Percentiles rank a stretch among this genome's conserved stretches.
phyloP scores from a whole-genome alignment of 129 eudicot genomes.

The Artemisia annua region DNA sequence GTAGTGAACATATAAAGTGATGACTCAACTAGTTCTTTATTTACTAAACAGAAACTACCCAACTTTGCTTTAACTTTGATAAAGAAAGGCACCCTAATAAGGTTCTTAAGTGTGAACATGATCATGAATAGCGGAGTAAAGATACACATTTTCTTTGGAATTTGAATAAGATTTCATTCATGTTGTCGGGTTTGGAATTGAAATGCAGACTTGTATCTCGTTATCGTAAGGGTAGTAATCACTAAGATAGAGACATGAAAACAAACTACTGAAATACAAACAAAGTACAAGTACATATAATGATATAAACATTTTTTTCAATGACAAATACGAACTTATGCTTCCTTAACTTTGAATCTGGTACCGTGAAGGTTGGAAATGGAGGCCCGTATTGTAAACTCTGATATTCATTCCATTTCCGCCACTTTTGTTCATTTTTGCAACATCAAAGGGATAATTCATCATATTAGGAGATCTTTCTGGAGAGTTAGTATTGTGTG shows the following conservation, averaged over 20 bases:
- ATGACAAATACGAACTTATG: slow-evolving; percentile 19
- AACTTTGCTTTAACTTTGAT: slow-evolving; percentile 43
- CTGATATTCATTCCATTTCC: slow-evolving; percentile 37
- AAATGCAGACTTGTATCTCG: slow-evolving; percentile 20
- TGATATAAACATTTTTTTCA: slow-evolving; percentile 21
- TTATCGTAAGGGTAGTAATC: slow-evolving; percentile 28
- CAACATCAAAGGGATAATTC: slow-evolving; percentile 20
- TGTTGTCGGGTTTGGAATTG: slow-evolving; percentile 24
- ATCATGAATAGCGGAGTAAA: slow-evolving; percentile 20
- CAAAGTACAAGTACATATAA: slow-evolving; percentile 27
- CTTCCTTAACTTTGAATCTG: slow-evolving; percentile 36
- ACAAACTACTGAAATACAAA: slow-evolving; percentile 19
- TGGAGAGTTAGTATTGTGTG: slow-evolving; percentile 21
- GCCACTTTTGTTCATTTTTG: slow-evolving; percentile 37
- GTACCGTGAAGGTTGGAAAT: slow-evolving; percentile 43
- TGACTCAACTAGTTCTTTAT: slow-evolving; percentile 29
- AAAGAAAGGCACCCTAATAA: slow-evolving; percentile 25
- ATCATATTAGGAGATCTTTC: slow-evolving; percentile 22
- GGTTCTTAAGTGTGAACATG: slow-evolving; percentile 30
- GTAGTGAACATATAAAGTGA: slow-evolving; percentile 23
- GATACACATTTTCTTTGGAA: slow-evolving; percentile 9
- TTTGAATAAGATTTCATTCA: slow-evolving; percentile 3
- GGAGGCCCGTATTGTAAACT: slow-evolving; percentile 37
- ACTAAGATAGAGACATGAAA: slow-evolving; percentile 24
- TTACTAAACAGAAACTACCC: slow-evolving; percentile 26